Conservation (phyloP, 805 yeast species). For the Hanseniaspora mollemarum region DNA sequence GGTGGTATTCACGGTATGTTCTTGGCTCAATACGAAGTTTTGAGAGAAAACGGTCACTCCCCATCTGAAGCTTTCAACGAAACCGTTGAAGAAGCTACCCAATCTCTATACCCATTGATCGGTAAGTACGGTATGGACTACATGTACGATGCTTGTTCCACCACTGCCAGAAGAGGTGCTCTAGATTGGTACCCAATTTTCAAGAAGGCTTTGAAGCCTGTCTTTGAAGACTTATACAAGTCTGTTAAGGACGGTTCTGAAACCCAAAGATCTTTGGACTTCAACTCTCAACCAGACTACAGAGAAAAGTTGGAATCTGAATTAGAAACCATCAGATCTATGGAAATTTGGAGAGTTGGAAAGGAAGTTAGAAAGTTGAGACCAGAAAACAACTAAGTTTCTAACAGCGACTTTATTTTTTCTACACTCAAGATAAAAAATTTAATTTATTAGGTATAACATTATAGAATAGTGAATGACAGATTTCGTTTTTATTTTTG, state of each 20-base stretch:
- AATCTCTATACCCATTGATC: conserved; percentile 95
- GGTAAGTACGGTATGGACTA: conserved; percentile 99
- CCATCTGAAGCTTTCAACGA: conserved; percentile 99
- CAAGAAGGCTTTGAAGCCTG: conserved; percentile 98
- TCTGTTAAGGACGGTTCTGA: conserved; percentile 92
- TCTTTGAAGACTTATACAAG: conserved; percentile 89
- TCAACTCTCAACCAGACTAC: conserved; percentile 97
- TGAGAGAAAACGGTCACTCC: conserved; percentile 98
- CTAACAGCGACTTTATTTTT: no score
- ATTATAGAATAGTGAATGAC: conserved; percentile 16
- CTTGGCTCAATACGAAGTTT: conserved; percentile 99
- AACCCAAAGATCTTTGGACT: conserved; percentile 95
- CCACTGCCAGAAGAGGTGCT: conserved; percentile 99
- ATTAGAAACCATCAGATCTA: conserved; percentile 82
- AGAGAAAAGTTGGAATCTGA: conserved; percentile 91
- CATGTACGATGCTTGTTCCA: conserved; percentile 99
- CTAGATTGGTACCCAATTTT: conserved; percentile 99
- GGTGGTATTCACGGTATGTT: conserved; percentile 99
- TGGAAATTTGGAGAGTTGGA: conserved; percentile 99
- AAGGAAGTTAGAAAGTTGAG: conserved; percentile 99
- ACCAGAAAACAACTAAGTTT: conserved; percentile 85
- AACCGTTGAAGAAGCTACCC: conserved; percentile 99
- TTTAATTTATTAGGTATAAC: conserved; percentile 4
- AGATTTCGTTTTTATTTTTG: conserved; percentile 5
- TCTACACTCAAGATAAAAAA: not conserved